Evolutionary conservation across 495 filamentous ascomycete genomes (phyloP).

Genomic region (Aspergillus biplanus): DNA sequence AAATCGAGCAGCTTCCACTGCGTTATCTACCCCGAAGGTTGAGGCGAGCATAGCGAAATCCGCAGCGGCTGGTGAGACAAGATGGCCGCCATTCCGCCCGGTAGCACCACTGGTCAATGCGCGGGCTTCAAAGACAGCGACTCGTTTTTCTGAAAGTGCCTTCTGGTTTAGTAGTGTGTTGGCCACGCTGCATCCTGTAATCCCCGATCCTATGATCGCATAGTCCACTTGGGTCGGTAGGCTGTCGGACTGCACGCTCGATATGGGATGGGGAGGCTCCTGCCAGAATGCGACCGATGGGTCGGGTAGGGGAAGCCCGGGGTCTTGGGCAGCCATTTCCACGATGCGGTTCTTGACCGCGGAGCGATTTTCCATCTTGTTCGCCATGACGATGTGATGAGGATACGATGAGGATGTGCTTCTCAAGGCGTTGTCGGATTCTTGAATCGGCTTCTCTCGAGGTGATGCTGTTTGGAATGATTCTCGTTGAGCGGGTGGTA

Average conservation of each 20-base stretch:
- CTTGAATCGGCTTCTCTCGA: no score
- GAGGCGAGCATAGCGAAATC: neutral
- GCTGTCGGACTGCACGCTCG: neutral
- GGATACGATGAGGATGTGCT: no score
- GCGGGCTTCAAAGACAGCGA: neutral
- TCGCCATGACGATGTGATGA: neutral
- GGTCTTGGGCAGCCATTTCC: constrained; percentile 3
- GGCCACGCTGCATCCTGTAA: neutral
- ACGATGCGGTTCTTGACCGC: neutral
- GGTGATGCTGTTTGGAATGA: no score
- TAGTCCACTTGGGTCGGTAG: neutral
- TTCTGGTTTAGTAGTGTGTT: neutral
- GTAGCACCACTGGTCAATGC: neutral
- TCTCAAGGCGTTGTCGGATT: no score
- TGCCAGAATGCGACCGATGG: constrained; percentile 10
- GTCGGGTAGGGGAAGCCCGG: neutral
- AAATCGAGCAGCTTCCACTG: neutral
- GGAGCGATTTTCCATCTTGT: neutral
- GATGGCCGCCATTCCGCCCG: neutral
- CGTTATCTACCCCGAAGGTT: neutral
- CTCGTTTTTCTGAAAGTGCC: neutral
- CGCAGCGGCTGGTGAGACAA: neutral
- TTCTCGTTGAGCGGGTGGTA: no score
- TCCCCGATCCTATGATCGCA: constrained; percentile 6
- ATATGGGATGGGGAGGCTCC: neutral